Evolutionary conservation across 2,329 filamentous ascomycete species (phyloP).

Genomic region (Mycogone perniciosa): DNA sequence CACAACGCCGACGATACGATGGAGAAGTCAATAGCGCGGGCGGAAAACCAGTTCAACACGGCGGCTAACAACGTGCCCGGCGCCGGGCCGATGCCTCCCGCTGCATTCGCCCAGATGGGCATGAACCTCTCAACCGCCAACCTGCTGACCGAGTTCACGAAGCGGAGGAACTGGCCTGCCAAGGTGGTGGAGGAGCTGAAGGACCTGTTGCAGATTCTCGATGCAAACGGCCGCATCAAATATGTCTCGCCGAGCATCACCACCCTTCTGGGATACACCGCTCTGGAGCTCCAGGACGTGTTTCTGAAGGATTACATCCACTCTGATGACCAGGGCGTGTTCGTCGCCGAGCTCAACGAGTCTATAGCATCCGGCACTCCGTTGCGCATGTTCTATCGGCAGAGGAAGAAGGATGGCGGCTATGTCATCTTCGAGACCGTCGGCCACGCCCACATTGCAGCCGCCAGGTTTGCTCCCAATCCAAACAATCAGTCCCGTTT

Average conservation of each 20-base stretch:
- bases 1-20: slow-evolving; percentile 13
- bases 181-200: slow-evolving; percentile 84
- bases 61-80: slow-evolving; percentile 34
- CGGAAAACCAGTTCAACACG: slow-evolving; percentile 30
- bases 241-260: slow-evolving; percentile 80
- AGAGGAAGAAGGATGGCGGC: slow-evolving; percentile 65
- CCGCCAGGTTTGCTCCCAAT: slow-evolving; percentile 57
- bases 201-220: slow-evolving; percentile 83
- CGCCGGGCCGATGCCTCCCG: slow-evolving; percentile 36
- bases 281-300: slow-evolving; percentile 63
- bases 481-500: slow-evolving; percentile 60
- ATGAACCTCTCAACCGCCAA: slow-evolving; percentile 28
- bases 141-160: slow-evolving; percentile 53
- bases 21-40: slow-evolving; percentile 22
- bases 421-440: slow-evolving; percentile 86
- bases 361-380: slow-evolving; percentile 75
- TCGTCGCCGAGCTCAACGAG: slow-evolving; percentile 83
- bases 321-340: slow-evolving; percentile 74
- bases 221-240: slow-evolving; percentile 73
- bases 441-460: slow-evolving; percentile 82
- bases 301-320: slow-evolving; percentile 81
- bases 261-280: slow-evolving; percentile 66
- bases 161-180: slow-evolving; percentile 72
- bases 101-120: slow-evolving; percentile 29
- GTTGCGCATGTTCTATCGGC: slow-evolving; percentile 79